Evolutionary conservation across 2,329 filamentous ascomycete species (phyloP).

Genomic region (Falciphora oryzae): DNA sequence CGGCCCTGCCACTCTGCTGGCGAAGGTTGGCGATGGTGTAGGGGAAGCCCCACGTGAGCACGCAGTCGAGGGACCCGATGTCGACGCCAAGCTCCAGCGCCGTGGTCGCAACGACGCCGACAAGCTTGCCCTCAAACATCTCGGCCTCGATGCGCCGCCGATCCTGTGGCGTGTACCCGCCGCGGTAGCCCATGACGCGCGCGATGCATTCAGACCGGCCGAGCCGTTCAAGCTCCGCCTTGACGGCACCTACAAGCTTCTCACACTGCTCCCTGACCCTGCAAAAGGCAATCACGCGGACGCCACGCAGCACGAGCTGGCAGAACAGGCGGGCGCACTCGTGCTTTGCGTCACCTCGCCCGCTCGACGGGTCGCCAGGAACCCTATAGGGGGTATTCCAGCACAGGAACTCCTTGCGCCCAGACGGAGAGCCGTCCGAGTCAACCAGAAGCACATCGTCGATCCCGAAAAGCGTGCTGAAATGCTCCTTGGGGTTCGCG

Average conservation of each 20-base stretch:
- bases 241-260: conserved; percentile 72
- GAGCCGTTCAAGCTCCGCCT: conserved; percentile 66
- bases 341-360: conserved; percentile 72
- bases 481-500: conserved; percentile 85
- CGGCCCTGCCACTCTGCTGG: conserved; percentile 90
- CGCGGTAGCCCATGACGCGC: conserved; percentile 90
- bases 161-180: conserved; percentile 90
- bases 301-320: conserved; percentile 79
- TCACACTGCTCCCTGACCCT: conserved; percentile 85
- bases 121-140: conserved; percentile 93
- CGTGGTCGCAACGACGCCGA: conserved; percentile 90
- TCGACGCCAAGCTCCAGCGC: conserved; percentile 92
- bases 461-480: conserved; percentile 89
- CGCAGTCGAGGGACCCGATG: conserved; percentile 89
- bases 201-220: conserved; percentile 69
- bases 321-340: conserved; percentile 91
- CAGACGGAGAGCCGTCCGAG: conserved; percentile 87
- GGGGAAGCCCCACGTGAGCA: conserved; percentile 89
- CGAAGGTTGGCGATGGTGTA: conserved; percentile 92
- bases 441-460: conserved; percentile 71
- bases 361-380: conserved; percentile 77
- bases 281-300: conserved; percentile 90
- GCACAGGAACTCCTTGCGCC: conserved; percentile 89
- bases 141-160: conserved; percentile 82
- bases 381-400: conserved; percentile 98